Evolutionary conservation across 345 rosid species (phyloP), one percentile per base, ranked within the genome.

Genomic region (Lumnitzera racemosa): DNA sequence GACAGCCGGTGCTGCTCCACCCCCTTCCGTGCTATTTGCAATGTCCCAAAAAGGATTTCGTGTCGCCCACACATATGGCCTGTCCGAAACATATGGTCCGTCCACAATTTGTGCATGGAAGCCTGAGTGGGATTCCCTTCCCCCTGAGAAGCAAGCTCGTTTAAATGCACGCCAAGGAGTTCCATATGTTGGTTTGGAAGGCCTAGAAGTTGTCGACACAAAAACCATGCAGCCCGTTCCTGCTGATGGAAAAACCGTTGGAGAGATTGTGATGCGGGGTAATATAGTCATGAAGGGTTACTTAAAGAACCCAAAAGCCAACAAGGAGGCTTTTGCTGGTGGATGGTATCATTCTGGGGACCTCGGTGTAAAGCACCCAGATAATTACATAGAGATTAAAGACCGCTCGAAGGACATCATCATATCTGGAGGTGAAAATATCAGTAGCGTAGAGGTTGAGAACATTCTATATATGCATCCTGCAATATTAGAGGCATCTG

Each of bases 161-260:
- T 80, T 94, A 31, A 94, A 87, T 57, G 85, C 99, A 1, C 96
- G 99, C 61, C 99, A 94, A 64, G 99, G 99, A 15, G 92, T 94
- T 5, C 79, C 83, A 24, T 87, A 81, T 62, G 70, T 70, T 47
- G 77, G 84, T 64, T 61, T 88, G 83, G 97, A 90, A 61, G 71
- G 75, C 46, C 78, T 94, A 24, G 96, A 94, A 4, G 83, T 94
- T 14, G 77, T 90, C 10, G 81, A 80, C 75, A 68, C 83, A 8
- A 74, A 47, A 65, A 86, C 83, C 0, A 82, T 80, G 72, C 62
- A 88, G 52, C 83, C 90, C 2, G 92, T 88, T 23, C 90, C 95
- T 0, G 80, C 96, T 12, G 95, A 90, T 29, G 97, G 97, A 10
- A 84, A 75, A 70, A 80, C 96, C 1, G 64, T 88, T 0, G 97